Evolutionary conservation across 2,329 filamentous ascomycete species (phyloP).

Genomic region (Cryphonectria radicalis): DNA sequence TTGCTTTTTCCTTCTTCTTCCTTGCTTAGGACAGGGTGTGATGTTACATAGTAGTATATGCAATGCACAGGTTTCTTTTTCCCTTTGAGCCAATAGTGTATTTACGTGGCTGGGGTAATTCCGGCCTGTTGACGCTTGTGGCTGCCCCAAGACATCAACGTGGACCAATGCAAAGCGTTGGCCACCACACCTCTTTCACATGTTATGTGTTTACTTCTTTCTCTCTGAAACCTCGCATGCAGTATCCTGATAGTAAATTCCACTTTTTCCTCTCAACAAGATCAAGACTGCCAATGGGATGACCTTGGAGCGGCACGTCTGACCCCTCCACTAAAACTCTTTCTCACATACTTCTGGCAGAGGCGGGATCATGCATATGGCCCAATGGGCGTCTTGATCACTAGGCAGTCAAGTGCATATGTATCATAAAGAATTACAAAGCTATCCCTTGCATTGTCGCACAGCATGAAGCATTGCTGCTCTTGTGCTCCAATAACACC

Average conservation of each 20-base stretch:
- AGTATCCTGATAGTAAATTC: too few species aligned
- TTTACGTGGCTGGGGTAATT: not conserved
- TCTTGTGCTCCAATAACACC: not conserved
- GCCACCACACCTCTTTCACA: not conserved
- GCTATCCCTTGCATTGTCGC: too few species aligned
- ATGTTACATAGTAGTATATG: not conserved
- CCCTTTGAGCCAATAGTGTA: not conserved
- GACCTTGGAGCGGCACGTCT: too few species aligned
- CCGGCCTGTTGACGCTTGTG: not conserved
- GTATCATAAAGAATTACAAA: too few species aligned
- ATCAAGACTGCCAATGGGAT: too few species aligned
- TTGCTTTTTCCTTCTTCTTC: not conserved
- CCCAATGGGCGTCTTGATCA: too few species aligned
- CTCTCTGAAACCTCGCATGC: too few species aligned
- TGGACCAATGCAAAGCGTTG: not conserved
- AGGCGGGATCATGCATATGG: too few species aligned
- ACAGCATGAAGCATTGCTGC: too few species aligned
- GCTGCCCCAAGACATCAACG: not conserved
- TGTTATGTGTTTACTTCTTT: not conserved
- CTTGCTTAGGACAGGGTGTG: not conserved
- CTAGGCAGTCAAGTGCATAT: too few species aligned
- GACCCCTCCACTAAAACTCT: too few species aligned
- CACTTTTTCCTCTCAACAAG: not conserved
- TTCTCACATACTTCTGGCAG: too few species aligned
- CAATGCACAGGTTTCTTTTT: not conserved